Base-by-base conservation (phyloP, 225 moss, liverwort and hornwort genomes). In the Asterella californica region DNA sequence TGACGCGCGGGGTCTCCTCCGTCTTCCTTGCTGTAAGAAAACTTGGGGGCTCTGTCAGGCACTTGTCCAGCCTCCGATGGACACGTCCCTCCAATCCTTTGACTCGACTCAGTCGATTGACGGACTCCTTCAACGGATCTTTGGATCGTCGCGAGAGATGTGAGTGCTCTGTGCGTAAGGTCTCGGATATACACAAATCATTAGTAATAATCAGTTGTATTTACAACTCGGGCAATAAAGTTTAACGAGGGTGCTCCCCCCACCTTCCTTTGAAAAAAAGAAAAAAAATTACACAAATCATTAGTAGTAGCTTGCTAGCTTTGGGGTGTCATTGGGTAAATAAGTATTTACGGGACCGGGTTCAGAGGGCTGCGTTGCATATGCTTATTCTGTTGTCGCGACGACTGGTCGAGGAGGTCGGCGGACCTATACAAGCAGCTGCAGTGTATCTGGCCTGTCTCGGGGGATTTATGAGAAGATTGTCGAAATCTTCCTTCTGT, bases 401-500 rank as follows among this genome's bases (percentile, higher is more conserved):
- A 32, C 64, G 64, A 65, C 64, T 29, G 64, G 64, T 7, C 21
- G 30, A 65, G 64, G 30, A 65, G 64, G 64, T 65, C 64, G 64
- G 64, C 64, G 30, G 32, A 12, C 64, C 29, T 30, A 17, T 33
- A 29, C 9, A 15, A 27, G 63, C 4, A 27, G 29, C 32, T 29
- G 64, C 64, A 65, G 64, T 65, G 64, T 65, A 65, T 65, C 30
- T 65, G 64, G 64, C 12, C 29, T 32, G 14, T 30, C 30, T 27
- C 30, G 64, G 64, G 64, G 29, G 69, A 42, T 37, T n/a, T 32
- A 70, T 37, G 65, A 38, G 42, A 42, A 70, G 69, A 70, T 70
- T 42, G 69, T 70, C 42, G 69, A 70, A 27, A 70, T 70, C 36
- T 70, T 70, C 14, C 69, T 37, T 70, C 69, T 34, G 36, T 32